Percentiles rank a stretch among this genome's conserved stretches.
phyloP scores from a whole-genome alignment of 2,329 filamentous ascomycete genomes.

The Colletotrichum viniferum region DNA sequence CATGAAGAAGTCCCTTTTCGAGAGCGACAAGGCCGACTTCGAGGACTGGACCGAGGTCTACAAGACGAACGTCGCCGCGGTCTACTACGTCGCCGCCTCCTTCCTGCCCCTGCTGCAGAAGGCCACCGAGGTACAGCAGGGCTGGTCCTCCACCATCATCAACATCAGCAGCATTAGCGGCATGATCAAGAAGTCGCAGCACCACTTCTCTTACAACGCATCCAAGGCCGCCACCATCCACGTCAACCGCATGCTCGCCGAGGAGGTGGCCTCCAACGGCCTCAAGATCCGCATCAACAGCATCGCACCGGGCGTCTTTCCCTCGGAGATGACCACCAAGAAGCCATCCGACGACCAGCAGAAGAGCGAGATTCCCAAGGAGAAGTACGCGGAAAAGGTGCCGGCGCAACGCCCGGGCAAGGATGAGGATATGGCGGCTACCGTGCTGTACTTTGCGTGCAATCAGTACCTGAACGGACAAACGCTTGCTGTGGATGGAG shows the following conservation, averaged over 20 bases:
- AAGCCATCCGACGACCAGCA: conserved; percentile 47
- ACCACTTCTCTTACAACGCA: conserved; percentile 70
- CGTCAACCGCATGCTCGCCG: conserved; percentile 66
- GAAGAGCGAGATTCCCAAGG: conserved; percentile 63
- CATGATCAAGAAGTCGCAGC: conserved; percentile 64
- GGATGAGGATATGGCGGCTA: conserved; percentile 72
- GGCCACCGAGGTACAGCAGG: conserved; percentile 42
- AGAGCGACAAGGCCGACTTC: conserved; percentile 60
- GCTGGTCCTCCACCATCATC: conserved; percentile 65
- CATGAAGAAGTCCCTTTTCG: conserved; percentile 69
- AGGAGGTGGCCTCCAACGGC: conserved; percentile 61
- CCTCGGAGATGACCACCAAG: conserved; percentile 72
- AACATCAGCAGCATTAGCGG: conserved; percentile 74
- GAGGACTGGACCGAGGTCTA: conserved; percentile 76
- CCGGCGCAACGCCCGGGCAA: conserved; percentile 71
- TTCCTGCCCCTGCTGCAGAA: conserved; percentile 67
- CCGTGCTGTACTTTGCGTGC: conserved; percentile 60
- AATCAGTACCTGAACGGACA: conserved; percentile 52
- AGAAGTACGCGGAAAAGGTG: conserved; percentile 63
- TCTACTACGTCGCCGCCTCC: conserved; percentile 68
- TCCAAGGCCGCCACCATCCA: conserved; percentile 70
- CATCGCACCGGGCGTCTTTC: conserved; percentile 74
- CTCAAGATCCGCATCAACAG: conserved; percentile 73
- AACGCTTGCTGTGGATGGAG: conserved; percentile 48
- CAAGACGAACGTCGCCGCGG: conserved; percentile 75